Percentiles rank a stretch among this genome's conserved stretches.
These are phyloP conservation scores for Parietaria judaica DNA, from an alignment of 306 rosid species.

Conservation along the genomic window DNA sequence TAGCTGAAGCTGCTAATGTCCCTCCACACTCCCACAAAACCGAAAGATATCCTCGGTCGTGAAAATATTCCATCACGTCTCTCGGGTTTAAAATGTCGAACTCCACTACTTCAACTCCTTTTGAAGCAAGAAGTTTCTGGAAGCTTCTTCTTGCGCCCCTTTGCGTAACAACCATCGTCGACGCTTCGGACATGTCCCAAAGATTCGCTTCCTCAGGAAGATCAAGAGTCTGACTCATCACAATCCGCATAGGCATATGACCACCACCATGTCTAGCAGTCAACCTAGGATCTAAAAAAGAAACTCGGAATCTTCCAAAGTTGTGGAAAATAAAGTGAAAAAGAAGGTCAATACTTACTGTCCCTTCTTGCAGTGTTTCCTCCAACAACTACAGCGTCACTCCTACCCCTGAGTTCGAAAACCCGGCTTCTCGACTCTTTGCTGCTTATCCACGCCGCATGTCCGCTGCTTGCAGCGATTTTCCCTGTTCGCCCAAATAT, in stretches of 20 bases:
- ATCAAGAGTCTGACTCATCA: conserved; percentile 65
- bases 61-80: conserved; percentile 88
- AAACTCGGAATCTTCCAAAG: not conserved
- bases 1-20: conserved; percentile 87
- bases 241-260: conserved; percentile 75
- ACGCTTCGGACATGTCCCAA: conserved; percentile 66
- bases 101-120: conserved; percentile 96
- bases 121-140: conserved; percentile 88
- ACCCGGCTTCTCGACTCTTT: conserved; percentile 61
- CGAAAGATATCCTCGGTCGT: conserved; percentile 83
- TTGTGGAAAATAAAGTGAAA: not conserved
- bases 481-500: conserved; percentile 42
- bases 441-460: conserved; percentile 84
- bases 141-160: conserved; percentile 84
- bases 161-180: conserved; percentile 87
- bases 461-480: conserved; percentile 81
- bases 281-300: conserved; percentile 63
- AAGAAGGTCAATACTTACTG: conserved; percentile 43
- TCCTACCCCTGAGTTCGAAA: conserved; percentile 77
- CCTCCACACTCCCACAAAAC: conserved; percentile 97
- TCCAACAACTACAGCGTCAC: conserved; percentile 85
- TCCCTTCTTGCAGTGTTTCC: conserved; percentile 86
- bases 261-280: conserved; percentile 94
- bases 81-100: conserved; percentile 72
- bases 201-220: conserved; percentile 81